Conservation (phyloP, 1,139 yeast genomes). For the Hanseniaspora sp. region DNA sequence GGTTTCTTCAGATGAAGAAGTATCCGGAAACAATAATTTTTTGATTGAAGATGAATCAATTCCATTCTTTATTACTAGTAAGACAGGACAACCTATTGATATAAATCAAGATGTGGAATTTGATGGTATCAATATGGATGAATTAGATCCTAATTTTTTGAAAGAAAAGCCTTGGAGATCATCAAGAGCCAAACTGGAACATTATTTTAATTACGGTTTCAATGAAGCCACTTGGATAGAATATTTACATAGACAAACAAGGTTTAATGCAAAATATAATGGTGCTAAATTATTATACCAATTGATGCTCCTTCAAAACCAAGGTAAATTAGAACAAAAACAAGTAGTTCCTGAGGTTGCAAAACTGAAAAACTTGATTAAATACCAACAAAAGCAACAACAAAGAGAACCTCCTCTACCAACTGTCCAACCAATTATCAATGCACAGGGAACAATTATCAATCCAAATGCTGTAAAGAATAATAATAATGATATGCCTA, state of each 20-base stretch:
- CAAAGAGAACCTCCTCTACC: slow-evolving; percentile 15
- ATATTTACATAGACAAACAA: slow-evolving; percentile 81
- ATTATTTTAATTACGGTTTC: slow-evolving; percentile 90
- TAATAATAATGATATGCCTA: background rate
- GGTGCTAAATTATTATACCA: slow-evolving; percentile 41
- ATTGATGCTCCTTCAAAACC: slow-evolving; percentile 31
- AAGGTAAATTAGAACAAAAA: slow-evolving; percentile 24
- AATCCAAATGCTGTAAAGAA: slow-evolving; percentile 12
- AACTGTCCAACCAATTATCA: slow-evolving; percentile 9
- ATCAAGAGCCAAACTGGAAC: slow-evolving; percentile 90
- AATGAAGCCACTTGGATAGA: slow-evolving; percentile 95
- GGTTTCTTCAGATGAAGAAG: slow-evolving; percentile 23
- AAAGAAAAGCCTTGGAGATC: slow-evolving; percentile 97
- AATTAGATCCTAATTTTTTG: slow-evolving; percentile 67
- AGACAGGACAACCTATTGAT: slow-evolving; percentile 45
- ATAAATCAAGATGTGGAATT: slow-evolving; percentile 66
- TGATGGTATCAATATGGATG: slow-evolving; percentile 76
- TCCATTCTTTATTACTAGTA: slow-evolving; percentile 19
- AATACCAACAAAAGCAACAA: slow-evolving; percentile 15
- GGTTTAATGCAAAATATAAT: slow-evolving; percentile 64
- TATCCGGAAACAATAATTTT: slow-evolving; percentile 19
- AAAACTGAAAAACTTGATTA: slow-evolving; percentile 9
- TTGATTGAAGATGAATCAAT: slow-evolving; percentile 25
- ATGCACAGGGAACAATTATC: slow-evolving; percentile 15
- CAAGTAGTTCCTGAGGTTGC: slow-evolving; percentile 11